These are phyloP conservation scores for Penicillium hordei DNA, from an alignment of 2,329 filamentous ascomycete genomes.

Conservation along the genomic window DNA sequence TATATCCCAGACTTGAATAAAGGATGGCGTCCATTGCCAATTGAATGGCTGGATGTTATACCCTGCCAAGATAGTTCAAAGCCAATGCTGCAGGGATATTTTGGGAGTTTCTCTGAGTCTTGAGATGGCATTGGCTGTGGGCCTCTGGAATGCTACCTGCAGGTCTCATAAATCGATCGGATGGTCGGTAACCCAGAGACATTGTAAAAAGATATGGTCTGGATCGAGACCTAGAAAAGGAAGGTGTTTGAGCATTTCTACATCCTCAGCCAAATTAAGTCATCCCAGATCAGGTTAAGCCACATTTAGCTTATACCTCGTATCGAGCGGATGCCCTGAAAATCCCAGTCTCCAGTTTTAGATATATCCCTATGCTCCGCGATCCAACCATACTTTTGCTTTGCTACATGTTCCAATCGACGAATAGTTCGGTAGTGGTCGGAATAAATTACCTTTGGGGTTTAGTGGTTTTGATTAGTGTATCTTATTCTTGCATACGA, in stretches of 20 bases:
- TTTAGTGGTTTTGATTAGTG: background rate
- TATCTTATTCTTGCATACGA: background rate
- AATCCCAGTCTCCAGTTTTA: background rate
- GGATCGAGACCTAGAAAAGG: background rate
- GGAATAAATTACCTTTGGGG: background rate
- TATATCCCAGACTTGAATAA: background rate
- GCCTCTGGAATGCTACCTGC: background rate
- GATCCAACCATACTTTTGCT: background rate
- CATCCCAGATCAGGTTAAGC: background rate
- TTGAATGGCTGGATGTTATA: slow-evolving; percentile 1
- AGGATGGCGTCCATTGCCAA: background rate
- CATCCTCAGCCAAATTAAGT: background rate
- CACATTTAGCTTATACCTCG: slow-evolving; percentile 3
- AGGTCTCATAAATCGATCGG: slow-evolving; percentile 10
- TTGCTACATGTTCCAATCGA: background rate
- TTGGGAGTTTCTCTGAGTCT: background rate
- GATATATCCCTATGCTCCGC: background rate
- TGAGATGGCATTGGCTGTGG: background rate
- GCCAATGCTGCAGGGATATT: background rate
- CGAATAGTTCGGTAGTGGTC: background rate
- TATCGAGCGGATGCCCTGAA: background rate
- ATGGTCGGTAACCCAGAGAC: slow-evolving; percentile 3
- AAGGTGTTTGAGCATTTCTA: background rate
- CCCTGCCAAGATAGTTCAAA: background rate
- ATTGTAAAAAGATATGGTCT: background rate